Conservation (phyloP, 345 rosid genomes). For the Aegle marmelos region DNA sequence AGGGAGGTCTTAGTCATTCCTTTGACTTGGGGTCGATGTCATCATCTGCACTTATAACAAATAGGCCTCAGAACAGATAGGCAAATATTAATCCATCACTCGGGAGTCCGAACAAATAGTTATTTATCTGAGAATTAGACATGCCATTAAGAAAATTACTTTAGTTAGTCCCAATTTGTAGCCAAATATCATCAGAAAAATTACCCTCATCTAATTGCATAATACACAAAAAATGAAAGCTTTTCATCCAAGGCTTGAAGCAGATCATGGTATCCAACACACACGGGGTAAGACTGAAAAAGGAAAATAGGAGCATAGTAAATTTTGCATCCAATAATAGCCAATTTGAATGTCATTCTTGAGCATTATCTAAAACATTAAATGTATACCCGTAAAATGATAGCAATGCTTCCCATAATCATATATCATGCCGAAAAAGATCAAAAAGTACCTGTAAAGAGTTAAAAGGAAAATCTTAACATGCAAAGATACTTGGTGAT, state of each 20-base stretch:
- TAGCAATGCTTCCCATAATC: slow-evolving; percentile 78
- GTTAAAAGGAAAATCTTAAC: not conserved
- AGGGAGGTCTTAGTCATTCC: not conserved
- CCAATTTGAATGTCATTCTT: not conserved
- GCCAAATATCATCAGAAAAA: not conserved
- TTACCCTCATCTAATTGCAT: slow-evolving; percentile 25
- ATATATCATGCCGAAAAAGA: slow-evolving; percentile 66
- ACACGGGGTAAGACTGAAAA: slow-evolving; percentile 58
- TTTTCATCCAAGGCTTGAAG: slow-evolving; percentile 58
- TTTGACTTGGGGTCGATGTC: not conserved
- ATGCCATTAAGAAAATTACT: not conserved
- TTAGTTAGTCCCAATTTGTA: slow-evolving; percentile 4
- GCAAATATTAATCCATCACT: not conserved
- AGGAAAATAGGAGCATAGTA: not conserved
- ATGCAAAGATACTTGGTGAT: not conserved
- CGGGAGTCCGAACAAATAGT: not conserved
- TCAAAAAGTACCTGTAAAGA: slow-evolving; percentile 73
- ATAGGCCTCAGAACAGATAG: not conserved
- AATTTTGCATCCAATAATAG: not conserved
- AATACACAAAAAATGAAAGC: slow-evolving; percentile 36
- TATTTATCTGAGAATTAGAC: not conserved
- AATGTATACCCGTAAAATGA: slow-evolving; percentile 58
- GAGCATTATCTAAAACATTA: not conserved
- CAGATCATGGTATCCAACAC: slow-evolving; percentile 69
- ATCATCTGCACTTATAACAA: not conserved